Evolutionary conservation across 768 basidiomycete genomes (phyloP).

Genomic region (Pleurotus djamor): DNA sequence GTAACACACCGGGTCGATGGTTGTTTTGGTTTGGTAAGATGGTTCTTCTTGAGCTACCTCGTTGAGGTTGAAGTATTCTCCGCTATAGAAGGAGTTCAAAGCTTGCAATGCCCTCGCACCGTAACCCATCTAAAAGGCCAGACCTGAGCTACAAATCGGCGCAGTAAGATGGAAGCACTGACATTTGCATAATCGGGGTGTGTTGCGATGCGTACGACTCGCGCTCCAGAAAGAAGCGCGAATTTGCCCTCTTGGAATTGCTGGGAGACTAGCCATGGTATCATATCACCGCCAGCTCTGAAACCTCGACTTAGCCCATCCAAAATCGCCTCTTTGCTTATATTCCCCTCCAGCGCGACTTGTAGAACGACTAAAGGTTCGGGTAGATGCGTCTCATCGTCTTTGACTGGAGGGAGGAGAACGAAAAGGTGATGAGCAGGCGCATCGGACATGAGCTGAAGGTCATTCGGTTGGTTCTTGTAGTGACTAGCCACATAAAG

Average conservation of each 20-base stretch:
- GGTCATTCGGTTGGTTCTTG: slow-evolving; percentile 98
- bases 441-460: slow-evolving; percentile 96
- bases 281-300: slow-evolving; percentile 92
- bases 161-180: slow-evolving; percentile 22
- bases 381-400: slow-evolving; percentile 87
- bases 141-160: slow-evolving; percentile 1
- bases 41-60: slow-evolving; percentile 56
- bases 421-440: slow-evolving; percentile 98
- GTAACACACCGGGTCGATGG: slow-evolving; percentile 39
- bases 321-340: slow-evolving; percentile 81
- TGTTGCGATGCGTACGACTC: slow-evolving; percentile 90
- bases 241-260: slow-evolving; percentile 97
- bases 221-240: slow-evolving; percentile 85
- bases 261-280: slow-evolving; percentile 94
- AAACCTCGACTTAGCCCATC: slow-evolving; percentile 83
- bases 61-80: slow-evolving; percentile 86
- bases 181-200: slow-evolving; percentile 95
- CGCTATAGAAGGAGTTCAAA: slow-evolving; percentile 88
- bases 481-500: slow-evolving; percentile 98
- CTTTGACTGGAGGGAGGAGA: slow-evolving; percentile 86
- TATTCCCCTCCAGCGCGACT: slow-evolving; percentile 93
- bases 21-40: slow-evolving; percentile 57
- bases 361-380: slow-evolving; percentile 96
- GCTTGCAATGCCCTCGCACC: slow-evolving; percentile 86
- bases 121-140: slow-evolving; percentile 83